Conservation (phyloP, 257 asterid species). For the Solanum chiquidenum region DNA sequence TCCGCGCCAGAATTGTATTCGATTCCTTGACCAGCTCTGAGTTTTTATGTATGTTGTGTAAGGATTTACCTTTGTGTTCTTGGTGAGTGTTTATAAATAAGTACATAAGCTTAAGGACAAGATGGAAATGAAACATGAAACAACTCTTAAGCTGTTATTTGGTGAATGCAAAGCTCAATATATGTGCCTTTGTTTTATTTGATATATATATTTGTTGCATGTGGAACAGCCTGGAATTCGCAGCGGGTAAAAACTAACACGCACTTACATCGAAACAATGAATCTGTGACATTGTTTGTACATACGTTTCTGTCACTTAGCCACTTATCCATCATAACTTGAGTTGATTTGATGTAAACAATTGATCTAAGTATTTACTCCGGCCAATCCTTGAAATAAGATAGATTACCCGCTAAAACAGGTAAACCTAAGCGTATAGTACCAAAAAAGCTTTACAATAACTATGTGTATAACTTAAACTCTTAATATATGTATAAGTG, state of each 20-base stretch:
- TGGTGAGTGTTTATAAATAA: neutral
- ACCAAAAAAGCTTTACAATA: too few relatives aligned
- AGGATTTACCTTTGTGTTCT: neutral
- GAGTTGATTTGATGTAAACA: neutral
- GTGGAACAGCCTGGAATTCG: neutral
- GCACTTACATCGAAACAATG: neutral
- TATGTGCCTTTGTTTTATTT: neutral
- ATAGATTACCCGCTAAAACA: too few relatives aligned
- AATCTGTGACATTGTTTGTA: too few relatives aligned
- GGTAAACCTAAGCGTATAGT: too few relatives aligned
- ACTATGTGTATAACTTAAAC: too few relatives aligned
- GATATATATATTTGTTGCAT: neutral
- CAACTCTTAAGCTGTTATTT: neutral
- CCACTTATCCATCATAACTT: neutral
- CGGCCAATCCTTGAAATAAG: too few relatives aligned
- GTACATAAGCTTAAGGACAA: neutral
- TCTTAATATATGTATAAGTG: too few relatives aligned
- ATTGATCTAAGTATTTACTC: too few relatives aligned
- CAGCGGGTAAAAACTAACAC: neutral
- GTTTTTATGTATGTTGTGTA: neutral
- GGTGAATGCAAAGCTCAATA: neutral
- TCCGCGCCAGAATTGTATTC: constrained; percentile 10
- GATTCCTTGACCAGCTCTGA: constrained; percentile 20
- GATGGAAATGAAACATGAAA: neutral
- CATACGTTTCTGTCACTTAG: neutral